phyloP scores from a whole-genome alignment of 148 eudicot species.

The Cornus controversa region DNA sequence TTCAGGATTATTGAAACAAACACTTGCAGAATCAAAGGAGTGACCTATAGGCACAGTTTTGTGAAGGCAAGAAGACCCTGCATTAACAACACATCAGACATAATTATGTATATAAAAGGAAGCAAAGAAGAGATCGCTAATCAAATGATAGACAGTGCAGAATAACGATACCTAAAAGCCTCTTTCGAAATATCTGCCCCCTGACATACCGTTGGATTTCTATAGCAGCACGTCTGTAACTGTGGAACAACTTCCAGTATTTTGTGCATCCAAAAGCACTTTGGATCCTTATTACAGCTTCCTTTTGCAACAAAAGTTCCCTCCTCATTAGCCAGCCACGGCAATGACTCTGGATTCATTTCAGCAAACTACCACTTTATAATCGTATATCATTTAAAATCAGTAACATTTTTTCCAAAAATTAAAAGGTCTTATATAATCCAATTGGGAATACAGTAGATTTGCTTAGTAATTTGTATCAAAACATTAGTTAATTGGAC shows the following conservation, averaged over 20 bases:
- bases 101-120: neutral
- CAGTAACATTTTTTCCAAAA: neutral
- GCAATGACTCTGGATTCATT: constrained; percentile 47
- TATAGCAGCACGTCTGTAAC: constrained; percentile 48
- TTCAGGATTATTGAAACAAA: constrained; percentile 31
- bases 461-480: neutral
- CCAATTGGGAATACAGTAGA: neutral
- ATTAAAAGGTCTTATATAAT: neutral
- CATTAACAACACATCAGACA: constrained; percentile 7
- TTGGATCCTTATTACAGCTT: constrained; percentile 61
- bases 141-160: neutral
- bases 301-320: constrained; percentile 37
- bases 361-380: neutral
- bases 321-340: constrained; percentile 66
- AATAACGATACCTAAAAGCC: constrained; percentile 55
- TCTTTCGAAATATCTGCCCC: constrained; percentile 59
- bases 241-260: constrained; percentile 30
- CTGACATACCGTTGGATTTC: constrained; percentile 64
- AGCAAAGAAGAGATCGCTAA: neutral
- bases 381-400: neutral
- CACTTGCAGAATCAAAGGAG: constrained; percentile 11
- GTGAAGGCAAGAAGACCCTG: constrained; percentile 55
- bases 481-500: neutral
- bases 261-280: constrained; percentile 38
- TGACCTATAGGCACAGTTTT: constrained; percentile 14